Evolutionary conservation across 352 stramenopile species (phyloP).

Genomic region (Globisporangium paroecandrum): DNA sequence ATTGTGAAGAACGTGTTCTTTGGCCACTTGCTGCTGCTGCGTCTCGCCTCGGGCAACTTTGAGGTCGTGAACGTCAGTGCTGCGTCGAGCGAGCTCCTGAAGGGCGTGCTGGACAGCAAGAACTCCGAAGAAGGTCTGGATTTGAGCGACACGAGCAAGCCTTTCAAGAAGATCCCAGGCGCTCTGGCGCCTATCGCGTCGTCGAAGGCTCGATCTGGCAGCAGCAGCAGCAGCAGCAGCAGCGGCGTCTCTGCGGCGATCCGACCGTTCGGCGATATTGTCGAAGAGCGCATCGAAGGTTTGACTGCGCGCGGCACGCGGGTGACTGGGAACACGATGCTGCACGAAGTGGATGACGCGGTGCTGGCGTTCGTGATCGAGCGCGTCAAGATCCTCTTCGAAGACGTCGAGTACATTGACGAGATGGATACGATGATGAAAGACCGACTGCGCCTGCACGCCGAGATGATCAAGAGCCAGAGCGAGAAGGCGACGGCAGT

Average conservation of each 20-base stretch:
- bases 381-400: constrained; percentile 53
- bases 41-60: constrained; percentile 64
- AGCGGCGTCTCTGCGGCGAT: constrained; percentile 25
- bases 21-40: constrained; percentile 70
- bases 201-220: constrained; percentile 21
- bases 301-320: constrained; percentile 38
- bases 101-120: constrained; percentile 44
- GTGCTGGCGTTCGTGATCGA: constrained; percentile 52
- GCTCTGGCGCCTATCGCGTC: constrained; percentile 56
- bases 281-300: constrained; percentile 55
- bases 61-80: constrained; percentile 80
- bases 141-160: constrained; percentile 11
- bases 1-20: constrained; percentile 77
- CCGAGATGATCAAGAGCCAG: constrained; percentile 60
- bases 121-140: constrained; percentile 9
- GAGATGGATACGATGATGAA: constrained; percentile 65
- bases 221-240: not conserved
- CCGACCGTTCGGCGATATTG: constrained; percentile 53
- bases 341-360: constrained; percentile 63
- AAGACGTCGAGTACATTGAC: constrained; percentile 76
- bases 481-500: constrained; percentile 39
- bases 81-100: constrained; percentile 67
- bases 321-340: constrained; percentile 58
- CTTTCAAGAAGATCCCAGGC: constrained; percentile 41
- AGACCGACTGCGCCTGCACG: constrained; percentile 51